phyloP scores from a whole-genome alignment of 2,329 filamentous ascomycete species.

The Colletotrichum eremochloae region DNA sequence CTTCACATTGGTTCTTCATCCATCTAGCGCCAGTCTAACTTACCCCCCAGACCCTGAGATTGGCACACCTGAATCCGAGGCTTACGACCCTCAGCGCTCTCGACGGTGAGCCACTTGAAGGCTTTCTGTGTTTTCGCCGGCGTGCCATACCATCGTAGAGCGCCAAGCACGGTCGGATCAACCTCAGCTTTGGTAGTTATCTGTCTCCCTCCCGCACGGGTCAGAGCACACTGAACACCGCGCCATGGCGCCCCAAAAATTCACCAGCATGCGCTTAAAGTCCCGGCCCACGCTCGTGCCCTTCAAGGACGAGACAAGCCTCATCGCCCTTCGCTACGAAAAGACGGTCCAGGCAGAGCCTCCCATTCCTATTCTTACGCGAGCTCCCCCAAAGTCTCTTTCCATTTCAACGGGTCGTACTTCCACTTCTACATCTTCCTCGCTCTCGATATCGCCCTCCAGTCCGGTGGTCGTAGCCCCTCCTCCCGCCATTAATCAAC shows the following conservation, averaged over 20 bases:
- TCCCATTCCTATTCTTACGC: conserved; percentile 66
- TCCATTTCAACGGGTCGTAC: conserved; percentile 37
- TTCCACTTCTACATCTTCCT: conserved; percentile 32
- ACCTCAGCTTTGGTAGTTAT: conserved; percentile 13
- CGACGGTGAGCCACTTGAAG: conserved; percentile 27
- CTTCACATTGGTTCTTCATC: neutral
- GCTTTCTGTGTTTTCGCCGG: conserved; percentile 14
- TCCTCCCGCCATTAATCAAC: conserved; percentile 60
- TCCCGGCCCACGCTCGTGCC: conserved; percentile 52
- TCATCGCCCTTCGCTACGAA: conserved; percentile 72
- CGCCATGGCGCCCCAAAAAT: conserved; percentile 56
- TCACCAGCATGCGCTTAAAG: conserved; percentile 59
- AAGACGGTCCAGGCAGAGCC: conserved; percentile 69
- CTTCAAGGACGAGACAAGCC: conserved; percentile 63
- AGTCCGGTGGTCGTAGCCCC: conserved; percentile 52
- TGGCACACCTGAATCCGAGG: conserved; percentile 37
- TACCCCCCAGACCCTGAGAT: conserved; percentile 18
- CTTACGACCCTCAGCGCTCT: conserved; percentile 9
- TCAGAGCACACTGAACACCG: conserved; percentile 23
- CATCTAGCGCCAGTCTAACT: conserved; percentile 24
- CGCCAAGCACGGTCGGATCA: conserved; percentile 33
- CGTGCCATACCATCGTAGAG: conserved; percentile 21
- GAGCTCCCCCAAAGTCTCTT: conserved; percentile 53
- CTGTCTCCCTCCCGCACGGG: conserved; percentile 6
- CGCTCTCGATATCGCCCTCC: conserved; percentile 39